A percentile compares a stretch with the other conserved stretches of the same genome.
Conservation (phyloP, 1,284 basidiomycete genomes). For the Fistulina hepatica region DNA sequence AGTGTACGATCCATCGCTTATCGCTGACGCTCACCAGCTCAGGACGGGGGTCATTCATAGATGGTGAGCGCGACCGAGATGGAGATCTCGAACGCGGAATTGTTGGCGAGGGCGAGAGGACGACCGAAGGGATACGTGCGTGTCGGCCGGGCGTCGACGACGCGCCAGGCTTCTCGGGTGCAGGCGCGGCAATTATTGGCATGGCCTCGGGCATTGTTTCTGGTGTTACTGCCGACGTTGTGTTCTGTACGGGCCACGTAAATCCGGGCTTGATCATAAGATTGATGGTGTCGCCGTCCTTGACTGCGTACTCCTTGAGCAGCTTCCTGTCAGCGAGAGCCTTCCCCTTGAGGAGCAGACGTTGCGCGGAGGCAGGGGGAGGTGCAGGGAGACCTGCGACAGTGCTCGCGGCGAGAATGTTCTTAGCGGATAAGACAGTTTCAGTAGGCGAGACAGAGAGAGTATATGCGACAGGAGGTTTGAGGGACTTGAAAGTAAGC, state of each 20-base stretch:
- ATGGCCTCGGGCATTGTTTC: constrained; percentile 14
- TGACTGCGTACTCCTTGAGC: constrained; percentile 77
- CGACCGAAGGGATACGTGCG: constrained; percentile 59
- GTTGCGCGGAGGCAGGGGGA: constrained; percentile 65
- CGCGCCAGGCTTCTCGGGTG: constrained; percentile 5
- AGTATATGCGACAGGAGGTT: constrained; percentile 69
- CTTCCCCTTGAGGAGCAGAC: constrained; percentile 86
- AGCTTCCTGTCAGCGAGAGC: constrained; percentile 80
- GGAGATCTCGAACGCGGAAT: constrained; percentile 13
- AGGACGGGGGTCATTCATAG: background rate
- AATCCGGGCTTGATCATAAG: constrained; percentile 74
- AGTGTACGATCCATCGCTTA: no score
- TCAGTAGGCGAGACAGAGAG: constrained; percentile 67
- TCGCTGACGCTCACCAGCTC: no score
- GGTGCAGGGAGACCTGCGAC: constrained; percentile 45
- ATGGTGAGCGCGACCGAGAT: constrained; percentile 19
- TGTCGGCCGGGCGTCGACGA: constrained; percentile 28
- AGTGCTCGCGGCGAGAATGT: constrained; percentile 50
- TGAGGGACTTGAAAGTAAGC: constrained; percentile 80
- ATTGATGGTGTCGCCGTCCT: constrained; percentile 70
- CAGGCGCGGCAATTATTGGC: constrained; percentile 10
- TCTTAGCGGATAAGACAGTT: constrained; percentile 70
- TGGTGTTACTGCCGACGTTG: constrained; percentile 16
- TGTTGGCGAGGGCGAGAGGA: constrained; percentile 64
- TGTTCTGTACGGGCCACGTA: constrained; percentile 52